Base-by-base conservation (phyloP, 352 stramenopile species). In the Globisporangium spiculum region DNA sequence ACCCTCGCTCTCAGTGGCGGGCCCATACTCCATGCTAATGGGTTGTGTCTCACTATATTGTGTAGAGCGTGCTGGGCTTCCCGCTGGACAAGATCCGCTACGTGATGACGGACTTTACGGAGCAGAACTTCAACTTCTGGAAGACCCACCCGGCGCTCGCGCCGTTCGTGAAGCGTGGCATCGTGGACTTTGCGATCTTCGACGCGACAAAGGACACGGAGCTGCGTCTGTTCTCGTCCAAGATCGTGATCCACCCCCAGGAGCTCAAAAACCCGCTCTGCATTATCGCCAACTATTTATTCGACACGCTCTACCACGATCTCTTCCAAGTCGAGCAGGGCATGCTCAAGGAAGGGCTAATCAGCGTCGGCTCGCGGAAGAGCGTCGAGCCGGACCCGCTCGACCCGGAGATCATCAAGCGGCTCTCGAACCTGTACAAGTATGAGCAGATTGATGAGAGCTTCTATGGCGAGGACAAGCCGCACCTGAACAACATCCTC, bases 41-140 rank as follows among this genome's bases (percentile, higher is more conserved):
- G 2, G 36, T 44, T 26, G 34, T 66, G 46, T 38, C 52, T 54
- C 30, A 32, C 30, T 32, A 4, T 32, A 32, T 32, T 1, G 63
- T 78, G 48, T 20, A 86, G 76, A 85, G 74, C 32, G 74, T 93
- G 26, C 67, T 95, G 30, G 88, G 97, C 65, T 98, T 98, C 64
- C 93, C 94, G 26, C 71, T 97, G 14, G 70, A 78, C 64, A 95
- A 97, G 24, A 92, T 98, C 64, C 85, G 93, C 53, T 98, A 98
- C 80, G 88, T 98, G 52, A 98, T 98, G 91, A 98, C 93, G 16
- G 95, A 98, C 76, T 98, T 98, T 66, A 98, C 91, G 14, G 81
- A 96, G 72, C 82, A 84, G 26, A 98, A 98, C 68, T 90, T 98
- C 48, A 96, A 97, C 55, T 98, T 98, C 55, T 98, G 94, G 93